These are phyloP conservation scores for Juglanconis oblonga DNA, from an alignment of 2,329 filamentous ascomycete species.

Conservation along the genomic window DNA sequence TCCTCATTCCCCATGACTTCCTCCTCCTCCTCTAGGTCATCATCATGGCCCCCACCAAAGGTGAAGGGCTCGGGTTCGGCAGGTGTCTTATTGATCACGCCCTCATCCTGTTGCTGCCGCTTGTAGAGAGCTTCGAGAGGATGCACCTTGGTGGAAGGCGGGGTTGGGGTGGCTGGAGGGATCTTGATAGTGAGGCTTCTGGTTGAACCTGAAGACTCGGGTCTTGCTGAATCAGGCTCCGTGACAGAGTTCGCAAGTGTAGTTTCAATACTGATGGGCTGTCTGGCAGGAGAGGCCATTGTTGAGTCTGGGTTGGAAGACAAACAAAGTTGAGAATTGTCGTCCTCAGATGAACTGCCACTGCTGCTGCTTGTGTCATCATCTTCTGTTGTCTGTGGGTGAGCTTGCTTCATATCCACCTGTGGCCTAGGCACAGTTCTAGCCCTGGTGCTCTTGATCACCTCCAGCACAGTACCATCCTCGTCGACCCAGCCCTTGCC, in stretches of 20 bases:
- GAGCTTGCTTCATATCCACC: slow-evolving; percentile 11
- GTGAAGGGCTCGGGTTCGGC: slow-evolving; percentile 63
- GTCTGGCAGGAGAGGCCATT: neutral
- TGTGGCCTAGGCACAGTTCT: slow-evolving; percentile 24
- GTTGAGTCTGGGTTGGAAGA: neutral
- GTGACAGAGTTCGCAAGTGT: neutral
- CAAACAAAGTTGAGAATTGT: slow-evolving; percentile 2
- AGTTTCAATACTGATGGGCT: neutral
- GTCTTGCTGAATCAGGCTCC: slow-evolving; percentile 34
- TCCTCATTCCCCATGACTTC: slow-evolving; percentile 34
- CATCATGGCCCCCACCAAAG: slow-evolving; percentile 66
- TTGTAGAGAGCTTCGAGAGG: slow-evolving; percentile 94
- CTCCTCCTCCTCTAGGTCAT: slow-evolving; percentile 38
- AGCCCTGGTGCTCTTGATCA: slow-evolving; percentile 38
- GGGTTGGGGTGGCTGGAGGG: slow-evolving; percentile 40
- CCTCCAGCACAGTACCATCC: slow-evolving; percentile 72
- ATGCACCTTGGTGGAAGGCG: slow-evolving; percentile 59
- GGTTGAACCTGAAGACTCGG: slow-evolving; percentile 49
- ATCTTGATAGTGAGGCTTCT: slow-evolving; percentile 55
- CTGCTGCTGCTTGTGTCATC: slow-evolving; percentile 24
- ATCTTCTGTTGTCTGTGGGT: slow-evolving; percentile 15
- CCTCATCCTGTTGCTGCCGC: slow-evolving; percentile 47
- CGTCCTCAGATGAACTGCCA: slow-evolving; percentile 21
- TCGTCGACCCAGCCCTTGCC: slow-evolving; percentile 87
- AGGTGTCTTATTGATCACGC: slow-evolving; percentile 32